Evolutionary conservation across 2,329 filamentous ascomycete genomes (phyloP).

Genomic region (Fusarium protoensiforme): DNA sequence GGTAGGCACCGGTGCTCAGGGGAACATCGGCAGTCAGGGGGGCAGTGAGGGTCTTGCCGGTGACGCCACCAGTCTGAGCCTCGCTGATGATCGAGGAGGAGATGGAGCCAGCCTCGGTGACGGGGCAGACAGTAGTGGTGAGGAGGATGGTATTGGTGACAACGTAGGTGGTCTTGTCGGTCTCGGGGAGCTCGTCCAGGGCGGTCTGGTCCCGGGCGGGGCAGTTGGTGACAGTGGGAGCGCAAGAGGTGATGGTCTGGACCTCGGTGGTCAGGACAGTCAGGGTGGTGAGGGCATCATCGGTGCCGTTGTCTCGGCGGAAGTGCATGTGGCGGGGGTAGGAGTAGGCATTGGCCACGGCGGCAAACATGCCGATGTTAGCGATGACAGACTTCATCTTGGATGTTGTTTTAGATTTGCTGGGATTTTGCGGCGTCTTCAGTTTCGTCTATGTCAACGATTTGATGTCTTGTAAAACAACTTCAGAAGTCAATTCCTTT

Average conservation of each 20-base stretch:
- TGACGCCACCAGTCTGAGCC: slow-evolving; percentile 50
- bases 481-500: slow-evolving; percentile 50
- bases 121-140: slow-evolving; percentile 58
- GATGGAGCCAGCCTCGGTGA: slow-evolving; percentile 54
- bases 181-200: slow-evolving; percentile 50
- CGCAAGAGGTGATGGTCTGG: slow-evolving; percentile 69
- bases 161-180: slow-evolving; percentile 47
- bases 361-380: slow-evolving; percentile 57
- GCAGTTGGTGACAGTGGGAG: slow-evolving; percentile 68
- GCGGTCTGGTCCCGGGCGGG: slow-evolving; percentile 48
- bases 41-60: slow-evolving; percentile 47
- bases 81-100: slow-evolving; percentile 52
- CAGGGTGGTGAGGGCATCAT: slow-evolving; percentile 50
- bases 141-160: slow-evolving; percentile 54
- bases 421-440: slow-evolving; percentile 27
- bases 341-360: slow-evolving; percentile 54
- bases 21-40: slow-evolving; percentile 32
- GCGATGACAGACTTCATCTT: slow-evolving; percentile 62
- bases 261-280: slow-evolving; percentile 66
- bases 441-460: slow-evolving; percentile 40
- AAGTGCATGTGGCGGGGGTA: slow-evolving; percentile 51
- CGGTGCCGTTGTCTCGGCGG: slow-evolving; percentile 44
- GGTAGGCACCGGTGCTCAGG: slow-evolving; percentile 47
- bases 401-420: slow-evolving; percentile 36
- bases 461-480: slow-evolving; percentile 29